Evolutionary conservation across 805 yeast species (phyloP).

Genomic region (Metschnikowia gruessii): DNA sequence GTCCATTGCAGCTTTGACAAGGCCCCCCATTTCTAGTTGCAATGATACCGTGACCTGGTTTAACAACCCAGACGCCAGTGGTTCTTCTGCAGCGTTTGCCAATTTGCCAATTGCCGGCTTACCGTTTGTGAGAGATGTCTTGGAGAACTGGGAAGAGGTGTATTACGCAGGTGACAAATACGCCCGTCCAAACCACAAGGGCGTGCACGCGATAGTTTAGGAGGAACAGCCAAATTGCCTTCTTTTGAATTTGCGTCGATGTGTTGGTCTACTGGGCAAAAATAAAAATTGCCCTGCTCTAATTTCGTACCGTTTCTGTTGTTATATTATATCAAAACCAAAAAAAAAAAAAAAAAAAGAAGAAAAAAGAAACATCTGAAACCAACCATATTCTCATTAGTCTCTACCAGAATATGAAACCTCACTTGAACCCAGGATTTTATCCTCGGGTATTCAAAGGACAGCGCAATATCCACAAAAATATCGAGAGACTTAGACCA

Average conservation of each 20-base stretch:
- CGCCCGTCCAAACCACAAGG: constrained; percentile 52
- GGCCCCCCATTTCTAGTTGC: constrained; percentile 46
- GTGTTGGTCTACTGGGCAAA: background rate
- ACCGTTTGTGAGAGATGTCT: constrained; percentile 53
- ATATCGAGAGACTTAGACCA: no score
- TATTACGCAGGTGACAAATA: constrained; percentile 33
- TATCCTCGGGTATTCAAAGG: no score
- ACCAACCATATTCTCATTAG: no score
- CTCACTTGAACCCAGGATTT: no score
- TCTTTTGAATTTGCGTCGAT: constrained; percentile 19
- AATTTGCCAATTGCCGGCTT: constrained; percentile 53
- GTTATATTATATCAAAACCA: background rate
- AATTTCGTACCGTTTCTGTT: background rate
- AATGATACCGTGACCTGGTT: constrained; percentile 50
- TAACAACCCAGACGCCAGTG: constrained; percentile 44
- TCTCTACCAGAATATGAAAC: no score
- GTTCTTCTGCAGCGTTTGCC: constrained; percentile 44
- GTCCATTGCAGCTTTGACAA: constrained; percentile 56
- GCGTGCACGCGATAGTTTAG: constrained; percentile 57
- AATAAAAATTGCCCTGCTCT: background rate
- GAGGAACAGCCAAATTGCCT: constrained; percentile 37
- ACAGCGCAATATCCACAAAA: no score
- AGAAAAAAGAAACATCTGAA: background rate
- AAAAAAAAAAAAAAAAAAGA: background rate
- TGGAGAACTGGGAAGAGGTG: constrained; percentile 45